Evolutionary conservation across 2,329 filamentous ascomycete species (phyloP).

Genomic region (Colletotrichum abscissum): DNA sequence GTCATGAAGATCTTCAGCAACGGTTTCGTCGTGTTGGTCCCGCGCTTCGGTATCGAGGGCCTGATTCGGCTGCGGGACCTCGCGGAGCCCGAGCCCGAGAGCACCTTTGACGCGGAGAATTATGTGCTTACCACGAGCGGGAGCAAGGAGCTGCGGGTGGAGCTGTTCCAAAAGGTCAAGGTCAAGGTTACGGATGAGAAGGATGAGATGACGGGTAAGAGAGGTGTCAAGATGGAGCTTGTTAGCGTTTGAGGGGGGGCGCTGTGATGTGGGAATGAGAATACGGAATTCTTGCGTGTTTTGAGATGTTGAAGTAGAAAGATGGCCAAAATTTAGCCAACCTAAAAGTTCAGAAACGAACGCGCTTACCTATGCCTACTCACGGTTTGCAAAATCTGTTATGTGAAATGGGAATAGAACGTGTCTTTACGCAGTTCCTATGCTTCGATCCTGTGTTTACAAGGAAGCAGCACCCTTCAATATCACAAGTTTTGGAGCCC

Average conservation of each 20-base stretch:
- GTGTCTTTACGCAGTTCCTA: background rate
- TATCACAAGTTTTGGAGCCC: background rate
- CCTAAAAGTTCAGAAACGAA: background rate
- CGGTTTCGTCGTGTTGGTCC: constrained; percentile 96
- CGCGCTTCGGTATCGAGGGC: constrained; percentile 94
- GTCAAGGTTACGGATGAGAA: constrained; percentile 93
- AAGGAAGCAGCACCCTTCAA: background rate
- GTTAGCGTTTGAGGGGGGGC: constrained; percentile 44
- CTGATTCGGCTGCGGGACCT: constrained; percentile 89
- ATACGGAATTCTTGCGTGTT: background rate
- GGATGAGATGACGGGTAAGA: constrained; percentile 96
- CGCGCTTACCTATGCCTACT: background rate
- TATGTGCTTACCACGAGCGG: constrained; percentile 77
- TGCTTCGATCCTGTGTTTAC: background rate
- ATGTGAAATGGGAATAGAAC: background rate
- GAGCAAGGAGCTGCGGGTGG: constrained; percentile 69
- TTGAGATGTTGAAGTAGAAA: background rate
- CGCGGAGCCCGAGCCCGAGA: constrained; percentile 80
- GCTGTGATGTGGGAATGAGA: background rate
- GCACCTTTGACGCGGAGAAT: constrained; percentile 85
- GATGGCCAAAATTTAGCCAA: background rate
- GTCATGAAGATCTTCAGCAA: constrained; percentile 98
- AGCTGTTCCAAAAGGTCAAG: constrained; percentile 91
- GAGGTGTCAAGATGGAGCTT: constrained; percentile 84
- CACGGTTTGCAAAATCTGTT: background rate